Evolutionary conservation across 1,284 basidiomycete species (phyloP).

Genomic region (Gymnopus androsaceus): DNA sequence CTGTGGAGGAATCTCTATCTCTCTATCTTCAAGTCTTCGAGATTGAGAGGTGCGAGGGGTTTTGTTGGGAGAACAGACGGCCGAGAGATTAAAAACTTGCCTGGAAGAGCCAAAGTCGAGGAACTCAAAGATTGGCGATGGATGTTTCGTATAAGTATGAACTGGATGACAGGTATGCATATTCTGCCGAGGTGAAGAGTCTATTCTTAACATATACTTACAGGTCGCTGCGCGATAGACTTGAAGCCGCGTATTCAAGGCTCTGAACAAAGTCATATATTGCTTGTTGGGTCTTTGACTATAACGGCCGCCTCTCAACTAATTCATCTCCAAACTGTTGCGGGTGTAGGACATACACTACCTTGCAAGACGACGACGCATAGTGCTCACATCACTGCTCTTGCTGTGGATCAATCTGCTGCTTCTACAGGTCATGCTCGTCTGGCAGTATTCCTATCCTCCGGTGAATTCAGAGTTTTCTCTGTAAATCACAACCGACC

Average conservation of each 20-base stretch:
- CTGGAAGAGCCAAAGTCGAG: constrained; percentile 48
- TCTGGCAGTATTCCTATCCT: constrained; percentile 63
- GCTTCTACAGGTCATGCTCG: constrained; percentile 46
- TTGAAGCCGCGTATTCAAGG: constrained; percentile 18
- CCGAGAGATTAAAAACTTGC: constrained; percentile 59
- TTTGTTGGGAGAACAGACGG: constrained; percentile 56
- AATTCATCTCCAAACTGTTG: constrained; percentile 13
- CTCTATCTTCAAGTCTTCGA: constrained; percentile 60
- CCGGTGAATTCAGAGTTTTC: constrained; percentile 66
- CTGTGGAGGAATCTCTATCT: constrained; percentile 63
- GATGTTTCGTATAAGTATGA: constrained; percentile 81
- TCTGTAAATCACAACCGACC: constrained; percentile 48
- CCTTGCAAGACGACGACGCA: constrained; percentile 31
- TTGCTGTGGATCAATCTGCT: constrained; percentile 71
- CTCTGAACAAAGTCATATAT: constrained; percentile 31
- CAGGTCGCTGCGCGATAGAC: constrained; percentile 59
- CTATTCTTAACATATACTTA: constrained; percentile 2
- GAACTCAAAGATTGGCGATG: constrained; percentile 71
- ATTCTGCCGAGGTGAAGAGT: constrained; percentile 1
- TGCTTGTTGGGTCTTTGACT: constrained; percentile 25
- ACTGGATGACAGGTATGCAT: constrained; percentile 71
- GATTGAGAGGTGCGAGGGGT: constrained; percentile 67
- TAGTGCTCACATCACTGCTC: constrained; percentile 48
- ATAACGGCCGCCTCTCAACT: constrained; percentile 15
- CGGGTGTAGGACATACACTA: constrained; percentile 29